These are phyloP conservation scores for Sporothrix globosa DNA, from an alignment of 2,329 filamentous ascomycete genomes.

Conservation along the genomic window DNA sequence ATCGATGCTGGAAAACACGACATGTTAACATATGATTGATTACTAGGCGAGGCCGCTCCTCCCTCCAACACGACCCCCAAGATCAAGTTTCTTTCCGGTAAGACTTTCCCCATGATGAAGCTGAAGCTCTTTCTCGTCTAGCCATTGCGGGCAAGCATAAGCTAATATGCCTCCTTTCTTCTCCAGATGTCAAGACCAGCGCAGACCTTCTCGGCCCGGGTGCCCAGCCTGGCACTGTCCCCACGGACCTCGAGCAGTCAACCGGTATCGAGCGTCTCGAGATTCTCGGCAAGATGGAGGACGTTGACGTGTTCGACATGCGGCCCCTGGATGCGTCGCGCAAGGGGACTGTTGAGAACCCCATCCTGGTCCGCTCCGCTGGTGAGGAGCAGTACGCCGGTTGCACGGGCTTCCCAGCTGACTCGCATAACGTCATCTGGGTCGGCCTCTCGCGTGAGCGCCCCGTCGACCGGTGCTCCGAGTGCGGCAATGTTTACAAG, in stretches of 20 bases:
- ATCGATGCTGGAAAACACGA: background rate
- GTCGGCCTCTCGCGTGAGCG: constrained; percentile 85
- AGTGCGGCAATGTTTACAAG: constrained; percentile 96
- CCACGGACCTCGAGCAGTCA: constrained; percentile 92
- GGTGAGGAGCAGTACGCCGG: constrained; percentile 96
- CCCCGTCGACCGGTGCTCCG: constrained; percentile 90
- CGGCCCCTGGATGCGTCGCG: constrained; percentile 89
- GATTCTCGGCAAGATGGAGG: constrained; percentile 99
- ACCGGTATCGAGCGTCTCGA: constrained; percentile 98
- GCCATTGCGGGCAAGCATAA: too few species aligned
- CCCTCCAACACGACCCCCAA: constrained; percentile 40
- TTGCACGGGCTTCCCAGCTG: constrained; percentile 91
- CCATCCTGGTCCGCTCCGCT: constrained; percentile 86
- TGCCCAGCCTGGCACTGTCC: constrained; percentile 78
- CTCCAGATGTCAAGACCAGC: constrained; percentile 76
- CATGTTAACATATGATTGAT: constrained; percentile 32
- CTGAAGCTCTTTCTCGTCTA: background rate
- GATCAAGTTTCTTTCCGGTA: constrained; percentile 53
- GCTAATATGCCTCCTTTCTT: background rate
- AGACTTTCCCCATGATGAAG: constrained; percentile 29
- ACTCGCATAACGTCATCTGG: constrained; percentile 91
- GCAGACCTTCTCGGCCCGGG: constrained; percentile 86
- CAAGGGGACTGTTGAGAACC: constrained; percentile 83
- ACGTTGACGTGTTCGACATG: constrained; percentile 98
- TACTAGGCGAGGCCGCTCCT: constrained; percentile 44